Evolutionary conservation across 345 rosid genomes (phyloP).

Genomic region (Luvunga scandens): DNA sequence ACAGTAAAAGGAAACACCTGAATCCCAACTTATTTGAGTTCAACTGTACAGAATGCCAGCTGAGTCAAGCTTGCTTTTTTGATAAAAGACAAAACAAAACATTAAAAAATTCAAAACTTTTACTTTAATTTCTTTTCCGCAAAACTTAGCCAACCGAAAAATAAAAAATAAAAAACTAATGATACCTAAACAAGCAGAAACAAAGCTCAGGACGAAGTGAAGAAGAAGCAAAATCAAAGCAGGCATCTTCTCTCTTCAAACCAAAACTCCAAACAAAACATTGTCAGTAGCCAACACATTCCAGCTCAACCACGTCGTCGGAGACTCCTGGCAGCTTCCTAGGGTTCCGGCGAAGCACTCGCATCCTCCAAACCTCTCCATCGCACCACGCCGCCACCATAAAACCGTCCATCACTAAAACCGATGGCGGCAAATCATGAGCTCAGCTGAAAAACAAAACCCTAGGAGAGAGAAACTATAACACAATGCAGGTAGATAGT

Average conservation of each 20-base stretch:
- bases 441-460: slow-evolving; percentile 27
- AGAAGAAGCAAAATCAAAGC: slow-evolving; percentile 39
- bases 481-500: slow-evolving; percentile 25
- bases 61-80: not conserved
- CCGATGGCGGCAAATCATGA: not conserved
- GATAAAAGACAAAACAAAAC: not conserved
- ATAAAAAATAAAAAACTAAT: not conserved
- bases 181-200: slow-evolving; percentile 52
- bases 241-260: slow-evolving; percentile 46
- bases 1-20: no score
- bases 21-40: not conserved
- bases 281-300: slow-evolving; percentile 34
- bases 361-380: slow-evolving; percentile 24
- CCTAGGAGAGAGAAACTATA: slow-evolving; percentile 41
- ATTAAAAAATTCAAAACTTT: not conserved
- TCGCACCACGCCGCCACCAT: slow-evolving; percentile 27
- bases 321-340: slow-evolving; percentile 20
- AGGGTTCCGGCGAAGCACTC: slow-evolving; percentile 20
- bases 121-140: not conserved
- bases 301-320: slow-evolving; percentile 20
- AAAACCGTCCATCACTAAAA: slow-evolving; percentile 13
- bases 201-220: slow-evolving; percentile 36
- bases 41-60: not conserved
- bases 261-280: slow-evolving; percentile 40
- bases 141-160: not conserved